These are phyloP conservation scores for Chaetomium sp. DNA, from an alignment of 2,329 filamentous ascomycete species.

Conservation along the genomic window DNA sequence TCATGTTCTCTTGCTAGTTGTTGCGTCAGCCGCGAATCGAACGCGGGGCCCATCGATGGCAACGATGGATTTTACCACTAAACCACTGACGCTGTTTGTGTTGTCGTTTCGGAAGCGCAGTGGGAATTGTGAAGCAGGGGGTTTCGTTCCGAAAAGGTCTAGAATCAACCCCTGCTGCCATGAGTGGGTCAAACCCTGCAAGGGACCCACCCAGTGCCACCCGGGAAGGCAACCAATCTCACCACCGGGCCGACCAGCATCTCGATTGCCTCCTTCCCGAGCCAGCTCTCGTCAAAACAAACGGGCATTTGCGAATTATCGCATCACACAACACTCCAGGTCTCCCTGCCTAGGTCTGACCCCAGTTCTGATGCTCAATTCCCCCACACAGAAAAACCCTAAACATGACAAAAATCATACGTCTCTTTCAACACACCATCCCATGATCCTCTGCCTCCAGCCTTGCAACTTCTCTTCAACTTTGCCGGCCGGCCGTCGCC, in stretches of 20 bases:
- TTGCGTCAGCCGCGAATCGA: constrained; percentile 36
- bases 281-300: neutral
- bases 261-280: neutral
- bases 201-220: too few relatives aligned
- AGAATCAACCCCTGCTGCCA: too few relatives aligned
- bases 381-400: too few relatives aligned
- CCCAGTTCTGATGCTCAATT: too few relatives aligned
- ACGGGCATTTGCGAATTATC: neutral
- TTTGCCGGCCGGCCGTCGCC: too few relatives aligned
- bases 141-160: neutral
- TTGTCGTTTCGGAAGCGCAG: neutral
- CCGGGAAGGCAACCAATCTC: too few relatives aligned
- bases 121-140: neutral
- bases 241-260: too few relatives aligned
- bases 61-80: constrained; percentile 59
- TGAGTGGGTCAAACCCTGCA: neutral
- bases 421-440: neutral
- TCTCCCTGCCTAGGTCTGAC: too few relatives aligned
- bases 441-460: neutral
- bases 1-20: neutral
- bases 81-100: constrained; percentile 44
- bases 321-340: too few relatives aligned
- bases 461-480: too few relatives aligned
- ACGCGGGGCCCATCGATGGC: constrained; percentile 51
- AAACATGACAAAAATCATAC: neutral